Base-by-base conservation (phyloP, 805 yeast genomes). In the Kazachstania viticola region DNA sequence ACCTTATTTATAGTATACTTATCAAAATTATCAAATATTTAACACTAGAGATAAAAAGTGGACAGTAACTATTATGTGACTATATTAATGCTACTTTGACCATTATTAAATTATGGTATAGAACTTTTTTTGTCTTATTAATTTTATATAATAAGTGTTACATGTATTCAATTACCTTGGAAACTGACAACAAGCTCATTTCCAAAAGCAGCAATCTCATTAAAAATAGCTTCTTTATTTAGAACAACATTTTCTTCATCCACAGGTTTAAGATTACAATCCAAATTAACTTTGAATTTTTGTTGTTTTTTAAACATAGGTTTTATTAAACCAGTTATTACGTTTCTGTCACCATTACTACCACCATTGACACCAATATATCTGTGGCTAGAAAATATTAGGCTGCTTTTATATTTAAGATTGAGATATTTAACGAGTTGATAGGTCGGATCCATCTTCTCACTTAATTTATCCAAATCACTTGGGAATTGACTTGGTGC, bases 311-410 rank as follows among this genome's bases (percentile, higher is more conserved):
- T 56, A 24, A 69, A 67, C 4, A 68, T 56, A 2, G 95, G 94
- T 32, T 79, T 73, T 61, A 88, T 76, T 29, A 91, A 58, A 2
- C 96, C 96, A 15, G 87, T 70, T 30, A 88, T 71, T 6, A 78
- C 75, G 44, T 75, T 74, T 32, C 61, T 62, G 17, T 75, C 73
- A 12, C 70, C 69, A 21, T 66, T 62, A 34, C 63, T 63, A 7
- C 77, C 73, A 5, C 70, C 68, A 32, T 67, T 64, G 35, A 71
- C 57, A n/a, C 72, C 72, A 9, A 58, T 47, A 46, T 63, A 73
- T 41, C 62, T 65, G 36, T 69, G 69, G 28, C 72, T 64, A 21
- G 91, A 84, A 48, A 91, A 73, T 3, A 87, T 64, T 28, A 84
- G 64, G 14, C 72, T 66, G 40, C 79, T 77, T 27, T 74, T 72